Evolutionary conservation across 2,329 filamentous ascomycete species (phyloP), one percentile per base, ranked within the genome.

Genomic region (Bipolaris cookei): DNA sequence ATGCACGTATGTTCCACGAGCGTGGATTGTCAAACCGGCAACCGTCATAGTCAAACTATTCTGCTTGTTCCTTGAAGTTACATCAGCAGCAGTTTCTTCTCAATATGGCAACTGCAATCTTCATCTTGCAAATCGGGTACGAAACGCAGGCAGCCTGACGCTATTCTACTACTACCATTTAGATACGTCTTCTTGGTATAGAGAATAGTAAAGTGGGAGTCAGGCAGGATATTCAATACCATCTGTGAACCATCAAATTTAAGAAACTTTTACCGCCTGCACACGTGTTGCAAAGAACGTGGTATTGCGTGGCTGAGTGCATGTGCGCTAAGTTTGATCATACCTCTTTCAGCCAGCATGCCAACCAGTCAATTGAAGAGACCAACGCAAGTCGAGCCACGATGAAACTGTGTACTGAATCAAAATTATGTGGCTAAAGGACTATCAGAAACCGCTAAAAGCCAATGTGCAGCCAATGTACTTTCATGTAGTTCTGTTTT

Each of bases 1-100:
- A 53, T 51, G 50, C 49, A 52, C 45, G 35, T 34, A 37, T 51
- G 58, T 56, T 58, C 48, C 46, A 58, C 20, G 30, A 56, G 35
- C 13, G 8, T 14, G 47, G 41, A 51, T 57, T 54, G 56, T 59
- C 46, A 34, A 25, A 53, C 44, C n/a, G 13, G 20, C 35, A 53
- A 13, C 5, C 54, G 4, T 43, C 25, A n/a, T 18, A 30, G n/a
- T 16, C 14, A 18, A 35, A 16, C 11, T 25, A 18, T 2, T 5
- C 13, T 21, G 14, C 3, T 6, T 6, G 3, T 16, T 34, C 2
- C 6, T 18, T 14, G 16, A 13, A 1, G n/a, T 45, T 4, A 11
- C 11, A 32, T 45, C 10, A 45, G 25, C 42, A 20, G 10, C 8
- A 3, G 2, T 1, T 14, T 11, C 8, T 34, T 21, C 6, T 16